Evolutionary conservation across 2,329 filamentous ascomycete genomes (phyloP).

Genomic region (Xylaria sp.): DNA sequence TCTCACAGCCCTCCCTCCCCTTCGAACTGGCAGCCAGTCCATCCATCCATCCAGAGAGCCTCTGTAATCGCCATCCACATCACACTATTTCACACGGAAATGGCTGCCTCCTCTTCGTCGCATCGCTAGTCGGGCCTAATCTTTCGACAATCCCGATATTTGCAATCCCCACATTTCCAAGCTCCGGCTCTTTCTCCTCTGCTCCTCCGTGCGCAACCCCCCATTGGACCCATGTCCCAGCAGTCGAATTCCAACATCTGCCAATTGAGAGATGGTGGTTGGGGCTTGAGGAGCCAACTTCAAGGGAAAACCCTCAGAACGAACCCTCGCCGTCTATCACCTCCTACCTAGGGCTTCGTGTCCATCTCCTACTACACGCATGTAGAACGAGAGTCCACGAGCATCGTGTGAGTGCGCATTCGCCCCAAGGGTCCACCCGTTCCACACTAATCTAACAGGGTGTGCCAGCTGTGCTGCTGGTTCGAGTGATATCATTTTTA

Average conservation of each 20-base stretch:
- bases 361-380: too few species aligned
- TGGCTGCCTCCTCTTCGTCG: neutral
- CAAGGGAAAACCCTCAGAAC: too few species aligned
- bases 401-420: too few species aligned
- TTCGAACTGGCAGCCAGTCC: too few species aligned
- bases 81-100: neutral
- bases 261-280: neutral
- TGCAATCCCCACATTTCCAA: neutral
- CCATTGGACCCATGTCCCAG: neutral
- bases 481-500: neutral
- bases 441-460: neutral
- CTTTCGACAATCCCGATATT: neutral
- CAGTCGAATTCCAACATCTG: neutral
- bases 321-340: too few species aligned
- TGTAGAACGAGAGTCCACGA: too few species aligned
- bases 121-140: neutral
- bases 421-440: neutral
- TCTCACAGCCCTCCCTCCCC: too few species aligned
- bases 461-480: too few species aligned
- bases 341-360: too few species aligned
- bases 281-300: neutral
- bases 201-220: too few species aligned
- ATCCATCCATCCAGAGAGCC: too few species aligned
- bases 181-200: neutral
- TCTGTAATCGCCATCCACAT: neutral